A percentile compares a stretch with the other conserved stretches of the same genome.
Evolutionary conservation across 2,329 filamentous ascomycete species (phyloP).

Genomic region (Colletotrichum brevisporum): DNA sequence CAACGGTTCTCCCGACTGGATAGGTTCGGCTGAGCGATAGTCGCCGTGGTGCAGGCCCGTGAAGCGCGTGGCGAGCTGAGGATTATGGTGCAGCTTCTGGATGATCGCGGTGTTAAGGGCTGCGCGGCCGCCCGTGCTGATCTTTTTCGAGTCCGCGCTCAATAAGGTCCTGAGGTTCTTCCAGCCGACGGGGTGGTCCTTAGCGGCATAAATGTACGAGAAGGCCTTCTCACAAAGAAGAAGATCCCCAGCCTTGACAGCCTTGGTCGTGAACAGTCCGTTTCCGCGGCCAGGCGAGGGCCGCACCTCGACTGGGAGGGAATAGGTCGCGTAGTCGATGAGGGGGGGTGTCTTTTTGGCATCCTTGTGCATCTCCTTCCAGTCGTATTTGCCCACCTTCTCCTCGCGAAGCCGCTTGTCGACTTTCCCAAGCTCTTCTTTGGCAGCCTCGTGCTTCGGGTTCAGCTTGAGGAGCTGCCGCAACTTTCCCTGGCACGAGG

Average conservation of each 20-base stretch:
- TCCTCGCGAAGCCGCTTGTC: constrained; percentile 54
- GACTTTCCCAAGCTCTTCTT: constrained; percentile 48
- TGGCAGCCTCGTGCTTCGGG: constrained; percentile 52
- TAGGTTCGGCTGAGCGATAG: constrained; percentile 46
- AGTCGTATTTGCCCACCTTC: constrained; percentile 56
- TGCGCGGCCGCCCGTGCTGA: constrained; percentile 54
- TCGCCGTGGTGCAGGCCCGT: constrained; percentile 9
- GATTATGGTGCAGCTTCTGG: constrained; percentile 61
- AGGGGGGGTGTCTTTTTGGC: constrained; percentile 53
- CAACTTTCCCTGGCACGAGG: constrained; percentile 53
- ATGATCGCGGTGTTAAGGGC: constrained; percentile 56
- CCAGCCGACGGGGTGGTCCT: constrained; percentile 28
- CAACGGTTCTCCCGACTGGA: constrained; percentile 54
- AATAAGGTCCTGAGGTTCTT: constrained; percentile 51
- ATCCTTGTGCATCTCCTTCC: constrained; percentile 53
- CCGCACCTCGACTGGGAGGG: constrained; percentile 56
- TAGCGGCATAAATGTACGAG: constrained; percentile 51
- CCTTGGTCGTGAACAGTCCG: constrained; percentile 65
- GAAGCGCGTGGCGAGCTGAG: constrained; percentile 6
- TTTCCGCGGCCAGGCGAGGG: constrained; percentile 57
- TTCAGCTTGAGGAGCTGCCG: constrained; percentile 48
- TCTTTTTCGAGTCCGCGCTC: constrained; percentile 50
- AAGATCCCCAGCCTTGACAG: constrained; percentile 64
- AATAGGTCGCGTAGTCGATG: constrained; percentile 64
- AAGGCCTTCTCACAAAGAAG: constrained; percentile 72